Percentiles rank a stretch among this genome's conserved stretches.
Evolutionary conservation across 371 early-diverging fungal genomes (phyloP).

Genomic region (Polyrhizophydium stewartii): DNA sequence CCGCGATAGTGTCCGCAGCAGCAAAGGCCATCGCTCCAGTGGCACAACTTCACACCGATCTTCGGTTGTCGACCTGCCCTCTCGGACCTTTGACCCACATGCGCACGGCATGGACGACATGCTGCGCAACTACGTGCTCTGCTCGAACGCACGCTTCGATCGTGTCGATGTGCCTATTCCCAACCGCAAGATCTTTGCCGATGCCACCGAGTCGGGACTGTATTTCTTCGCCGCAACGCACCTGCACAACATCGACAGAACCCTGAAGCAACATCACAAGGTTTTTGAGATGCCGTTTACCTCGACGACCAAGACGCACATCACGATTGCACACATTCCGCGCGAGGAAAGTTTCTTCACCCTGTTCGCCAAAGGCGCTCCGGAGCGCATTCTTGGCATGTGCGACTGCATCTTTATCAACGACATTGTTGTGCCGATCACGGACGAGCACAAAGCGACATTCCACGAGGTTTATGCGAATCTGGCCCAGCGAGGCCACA

Average conservation of each 20-base stretch:
- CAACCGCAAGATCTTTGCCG: constrained; percentile 66
- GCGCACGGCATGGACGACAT: constrained; percentile 50
- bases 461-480: constrained; percentile 72
- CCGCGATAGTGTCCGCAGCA: not conserved
- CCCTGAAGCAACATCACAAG: constrained; percentile 57
- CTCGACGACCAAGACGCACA: constrained; percentile 90
- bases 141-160: constrained; percentile 63
- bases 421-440: constrained; percentile 45
- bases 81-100: too few species aligned
- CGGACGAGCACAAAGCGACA: constrained; percentile 50
- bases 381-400: constrained; percentile 79
- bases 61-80: too few species aligned
- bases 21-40: too few species aligned
- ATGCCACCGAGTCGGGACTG: constrained; percentile 92
- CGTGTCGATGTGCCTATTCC: constrained; percentile 67
- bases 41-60: too few species aligned
- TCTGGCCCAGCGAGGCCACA: constrained; percentile 90
- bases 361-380: constrained; percentile 89
- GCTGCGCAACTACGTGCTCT: constrained; percentile 65
- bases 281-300: constrained; percentile 96
- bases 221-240: constrained; percentile 70
- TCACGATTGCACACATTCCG: constrained; percentile 71
- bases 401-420: constrained; percentile 65
- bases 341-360: constrained; percentile 67
- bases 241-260: constrained; percentile 57